These are phyloP conservation scores for Pelargonium cotyledonis DNA, from an alignment of 441 rosid genomes.

Conservation along the genomic window DNA sequence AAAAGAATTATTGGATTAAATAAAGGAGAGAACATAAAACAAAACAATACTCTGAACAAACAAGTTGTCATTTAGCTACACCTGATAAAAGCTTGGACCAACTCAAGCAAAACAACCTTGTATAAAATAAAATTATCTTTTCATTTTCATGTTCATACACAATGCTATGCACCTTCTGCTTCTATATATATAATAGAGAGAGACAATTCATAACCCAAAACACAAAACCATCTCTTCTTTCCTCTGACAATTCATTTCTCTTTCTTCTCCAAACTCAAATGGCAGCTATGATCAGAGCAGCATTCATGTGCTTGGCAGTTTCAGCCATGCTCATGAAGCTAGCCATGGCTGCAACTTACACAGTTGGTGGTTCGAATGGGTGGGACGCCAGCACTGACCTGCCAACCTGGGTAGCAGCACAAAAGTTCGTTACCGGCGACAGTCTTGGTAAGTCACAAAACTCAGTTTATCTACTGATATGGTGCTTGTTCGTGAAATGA, in stretches of 20 bases:
- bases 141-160: slow-evolving; percentile 1
- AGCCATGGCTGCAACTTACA: slow-evolving; percentile 44
- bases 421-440: slow-evolving; percentile 50
- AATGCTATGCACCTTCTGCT: too few species aligned
- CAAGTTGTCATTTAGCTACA: not conserved
- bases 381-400: slow-evolving; percentile 49
- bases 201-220: not conserved
- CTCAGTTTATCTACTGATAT: too few species aligned
- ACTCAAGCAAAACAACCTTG: not conserved
- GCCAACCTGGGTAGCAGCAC: slow-evolving; percentile 48
- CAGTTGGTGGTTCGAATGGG: slow-evolving; percentile 57
- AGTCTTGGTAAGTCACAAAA: slow-evolving; percentile 46
- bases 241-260: not conserved
- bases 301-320: slow-evolving; percentile 23
- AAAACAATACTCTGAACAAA: not conserved
- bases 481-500: too few species aligned
- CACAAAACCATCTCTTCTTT: not conserved
- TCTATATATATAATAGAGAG: not conserved
- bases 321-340: slow-evolving; percentile 32
- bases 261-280: slow-evolving; percentile 12
- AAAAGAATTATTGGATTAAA: not conserved
- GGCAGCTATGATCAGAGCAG: slow-evolving; percentile 27
- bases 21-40: not conserved
- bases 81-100: not conserved
- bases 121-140: too few species aligned